Conservation (phyloP, 202 grass and related monocot genomes). For the Carex arenaria region DNA sequence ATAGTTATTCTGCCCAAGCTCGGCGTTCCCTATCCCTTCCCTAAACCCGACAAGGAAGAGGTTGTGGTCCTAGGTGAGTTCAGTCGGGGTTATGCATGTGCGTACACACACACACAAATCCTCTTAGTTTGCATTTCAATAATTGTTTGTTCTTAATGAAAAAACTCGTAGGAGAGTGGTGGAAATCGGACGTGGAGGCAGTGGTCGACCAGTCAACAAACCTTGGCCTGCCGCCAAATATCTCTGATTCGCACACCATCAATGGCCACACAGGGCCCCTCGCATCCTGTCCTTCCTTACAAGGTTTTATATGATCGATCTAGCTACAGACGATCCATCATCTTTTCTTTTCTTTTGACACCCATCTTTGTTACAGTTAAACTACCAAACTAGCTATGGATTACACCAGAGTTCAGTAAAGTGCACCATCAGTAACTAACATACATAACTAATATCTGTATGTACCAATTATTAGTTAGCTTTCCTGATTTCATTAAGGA, state of each 20-base stretch:
- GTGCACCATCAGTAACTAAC: neutral
- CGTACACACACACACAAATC: neutral
- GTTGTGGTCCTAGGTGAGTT: slow-evolving; percentile 50
- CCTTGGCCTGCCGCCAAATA: slow-evolving; percentile 47
- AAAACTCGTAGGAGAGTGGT: slow-evolving; percentile 54
- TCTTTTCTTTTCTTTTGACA: neutral
- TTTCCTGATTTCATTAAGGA: neutral
- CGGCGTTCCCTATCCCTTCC: slow-evolving; percentile 52
- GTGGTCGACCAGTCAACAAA: slow-evolving; percentile 55
- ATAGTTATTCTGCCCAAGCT: slow-evolving; percentile 64
- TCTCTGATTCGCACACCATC: slow-evolving; percentile 70
- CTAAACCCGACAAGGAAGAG: slow-evolving; percentile 43
- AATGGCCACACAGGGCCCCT: slow-evolving; percentile 56
- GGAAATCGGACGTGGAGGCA: slow-evolving; percentile 58
- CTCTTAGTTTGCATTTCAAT: neutral
- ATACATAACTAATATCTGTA: neutral
- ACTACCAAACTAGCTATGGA: neutral
- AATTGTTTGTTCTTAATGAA: neutral
- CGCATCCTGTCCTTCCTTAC: slow-evolving; percentile 46
- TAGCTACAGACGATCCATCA: neutral
- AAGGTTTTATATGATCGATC: slow-evolving; percentile 29
- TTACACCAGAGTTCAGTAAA: no score
- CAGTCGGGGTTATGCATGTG: neutral
- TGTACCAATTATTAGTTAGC: neutral
- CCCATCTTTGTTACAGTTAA: neutral